A percentile compares a stretch with the other conserved stretches of the same genome.
Conservation (phyloP, 78 protist species). For the Dictyostelium brefeldianum region DNA sequence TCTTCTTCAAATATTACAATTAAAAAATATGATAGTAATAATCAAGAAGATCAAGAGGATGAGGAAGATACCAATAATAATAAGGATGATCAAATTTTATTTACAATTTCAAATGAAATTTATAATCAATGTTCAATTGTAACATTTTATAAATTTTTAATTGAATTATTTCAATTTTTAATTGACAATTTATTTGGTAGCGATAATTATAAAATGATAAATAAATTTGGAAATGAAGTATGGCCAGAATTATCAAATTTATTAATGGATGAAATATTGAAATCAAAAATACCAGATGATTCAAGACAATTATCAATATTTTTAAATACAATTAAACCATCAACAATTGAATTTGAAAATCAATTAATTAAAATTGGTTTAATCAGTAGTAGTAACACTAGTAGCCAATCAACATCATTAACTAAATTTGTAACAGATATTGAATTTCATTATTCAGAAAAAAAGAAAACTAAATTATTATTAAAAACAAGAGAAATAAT, state of each 20-base stretch:
- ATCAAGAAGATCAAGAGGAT: not conserved
- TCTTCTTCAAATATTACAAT: not conserved
- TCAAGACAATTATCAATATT: not conserved
- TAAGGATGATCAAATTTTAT: not conserved
- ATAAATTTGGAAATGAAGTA: conserved; percentile 38
- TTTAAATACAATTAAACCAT: not conserved
- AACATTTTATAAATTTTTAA: not conserved
- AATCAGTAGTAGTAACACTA: not conserved
- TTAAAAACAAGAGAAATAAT: conserved; percentile 43
- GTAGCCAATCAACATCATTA: not conserved
- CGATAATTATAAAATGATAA: not conserved
- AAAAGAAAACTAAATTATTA: conserved; percentile 35
- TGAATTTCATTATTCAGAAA: conserved; percentile 63
- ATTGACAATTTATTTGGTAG: conserved; percentile 33
- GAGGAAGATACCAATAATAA: not conserved
- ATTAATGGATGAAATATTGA: not conserved
- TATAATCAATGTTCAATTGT: not conserved
- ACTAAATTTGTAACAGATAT: conserved; percentile 25
- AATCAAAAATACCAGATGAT: conserved; percentile 41
- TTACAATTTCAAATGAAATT: not conserved
- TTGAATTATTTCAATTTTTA: conserved; percentile 17
- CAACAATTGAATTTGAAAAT: conserved; percentile 41
- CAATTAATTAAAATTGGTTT: too few species aligned
- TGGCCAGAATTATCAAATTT: conserved; percentile 5
- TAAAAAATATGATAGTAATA: too few species aligned